Evolutionary conservation across 345 rosid species (phyloP), one percentile per base, ranked within the genome.

Genomic region (Bretschneidera sinensis): DNA sequence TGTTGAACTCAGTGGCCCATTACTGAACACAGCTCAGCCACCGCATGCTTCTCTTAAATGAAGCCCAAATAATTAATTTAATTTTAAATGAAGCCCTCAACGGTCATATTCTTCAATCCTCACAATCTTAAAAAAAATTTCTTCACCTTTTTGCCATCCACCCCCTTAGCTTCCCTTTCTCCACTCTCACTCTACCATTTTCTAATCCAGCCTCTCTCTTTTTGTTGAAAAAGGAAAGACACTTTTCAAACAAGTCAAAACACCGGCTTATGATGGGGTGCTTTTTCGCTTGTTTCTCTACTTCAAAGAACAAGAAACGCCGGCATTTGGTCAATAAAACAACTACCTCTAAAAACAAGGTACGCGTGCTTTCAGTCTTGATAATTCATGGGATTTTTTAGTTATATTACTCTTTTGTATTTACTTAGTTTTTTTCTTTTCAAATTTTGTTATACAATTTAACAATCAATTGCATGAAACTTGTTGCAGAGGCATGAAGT

Each of bases 271-370:
- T 64, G 52, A 83, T 83, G 92, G 78, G 79, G 24, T 81, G 89
- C 72, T 66, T 76, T 76, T 64, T 74, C 24, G 71, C 72, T 28
- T 86, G 87, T 72, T 83, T 86, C 65, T 69, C 81, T 69, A 31
- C 78, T 66, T 71, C 78, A 54, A 79, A 79, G 71, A 75, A 71
- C 63, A 72, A 68, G 57, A 67, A 59, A 51, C 71, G 68, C 67
- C 72, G 57, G 52, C 65, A 21, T 61, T 67, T 61, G 51, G 65
- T 67, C 54, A 67, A 63, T 19, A 70, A 58, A 56, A 57, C 78
- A 56, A 57, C 78, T 63, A 74, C 66, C 22, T 67, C 74, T 31
- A 61, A 57, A 17, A 43, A 51, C 54, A 76, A 64, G 52, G 92
- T 86, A 57, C 39, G 54, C 10, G 19, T 34, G 13, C 21, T 33